These are phyloP conservation scores for Naganishia kalamii DNA, from an alignment of 768 basidiomycete species.

Conservation along the genomic window DNA sequence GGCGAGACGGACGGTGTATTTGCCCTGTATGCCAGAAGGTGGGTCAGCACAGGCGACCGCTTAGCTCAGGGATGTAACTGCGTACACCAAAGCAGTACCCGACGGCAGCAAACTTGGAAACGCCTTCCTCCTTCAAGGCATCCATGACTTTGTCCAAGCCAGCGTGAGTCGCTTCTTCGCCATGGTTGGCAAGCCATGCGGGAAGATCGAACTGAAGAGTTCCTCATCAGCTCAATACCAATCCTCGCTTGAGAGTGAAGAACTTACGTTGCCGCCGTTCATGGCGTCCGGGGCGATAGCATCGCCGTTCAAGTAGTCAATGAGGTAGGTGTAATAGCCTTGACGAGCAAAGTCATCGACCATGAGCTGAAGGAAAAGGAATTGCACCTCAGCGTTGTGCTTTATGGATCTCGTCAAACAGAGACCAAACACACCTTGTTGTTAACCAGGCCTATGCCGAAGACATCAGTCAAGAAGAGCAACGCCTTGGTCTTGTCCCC, in stretches of 20 bases:
- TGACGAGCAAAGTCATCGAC: conserved; percentile 35
- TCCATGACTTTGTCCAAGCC: conserved; percentile 56
- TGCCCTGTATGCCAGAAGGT: conserved; percentile 44
- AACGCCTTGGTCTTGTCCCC: conserved; percentile 55
- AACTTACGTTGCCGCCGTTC: conserved; percentile 20
- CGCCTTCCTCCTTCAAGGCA: conserved; percentile 57
- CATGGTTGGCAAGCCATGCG: conserved; percentile 53
- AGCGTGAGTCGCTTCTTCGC: conserved; percentile 49
- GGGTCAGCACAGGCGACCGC: not conserved
- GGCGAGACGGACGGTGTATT: conserved; percentile 60
- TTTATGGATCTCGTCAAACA: not conserved
- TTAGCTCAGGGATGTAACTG: not conserved
- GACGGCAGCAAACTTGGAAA: conserved; percentile 57
- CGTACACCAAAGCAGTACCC: conserved; percentile 57
- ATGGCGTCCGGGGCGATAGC: conserved; percentile 35
- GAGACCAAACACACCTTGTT: conserved; percentile 48
- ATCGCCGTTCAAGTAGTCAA: conserved; percentile 49
- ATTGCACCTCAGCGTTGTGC: not conserved
- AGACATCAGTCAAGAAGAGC: conserved; percentile 53
- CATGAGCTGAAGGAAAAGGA: conserved; percentile 46
- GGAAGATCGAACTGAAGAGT: conserved; percentile 47
- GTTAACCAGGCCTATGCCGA: conserved; percentile 54
- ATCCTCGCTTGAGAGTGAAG: not conserved
- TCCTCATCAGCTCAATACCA: not conserved
- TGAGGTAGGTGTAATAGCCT: conserved; percentile 29